These are phyloP conservation scores for Mucor racemosus DNA, from an alignment of 371 early-diverging fungal species.

Conservation along the genomic window DNA sequence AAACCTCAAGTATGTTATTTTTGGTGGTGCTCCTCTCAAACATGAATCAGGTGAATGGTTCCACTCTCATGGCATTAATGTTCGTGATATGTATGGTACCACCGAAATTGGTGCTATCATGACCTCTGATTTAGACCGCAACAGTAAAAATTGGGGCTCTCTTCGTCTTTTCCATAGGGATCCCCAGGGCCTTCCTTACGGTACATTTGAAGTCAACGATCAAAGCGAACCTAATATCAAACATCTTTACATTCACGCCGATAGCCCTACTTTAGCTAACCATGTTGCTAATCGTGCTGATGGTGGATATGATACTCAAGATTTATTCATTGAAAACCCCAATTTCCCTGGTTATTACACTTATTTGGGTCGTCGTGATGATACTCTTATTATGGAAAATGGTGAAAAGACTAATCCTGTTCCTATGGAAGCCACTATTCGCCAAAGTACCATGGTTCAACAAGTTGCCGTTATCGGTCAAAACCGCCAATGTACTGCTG, in stretches of 20 bases:
- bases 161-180: constrained; percentile 8
- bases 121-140: constrained; percentile 10
- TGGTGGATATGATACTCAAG: constrained; percentile 42
- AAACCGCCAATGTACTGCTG: constrained; percentile 38
- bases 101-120: constrained; percentile 21
- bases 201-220: constrained; percentile 8
- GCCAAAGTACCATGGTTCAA: constrained; percentile 25
- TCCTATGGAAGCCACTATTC: constrained; percentile 41
- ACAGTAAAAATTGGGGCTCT: constrained; percentile 13
- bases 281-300: constrained; percentile 33
- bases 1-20: constrained; percentile 54
- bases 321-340: constrained; percentile 35
- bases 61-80: constrained; percentile 11
- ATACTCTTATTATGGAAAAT: constrained; percentile 45
- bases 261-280: constrained; percentile 27
- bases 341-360: constrained; percentile 28
- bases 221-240: constrained; percentile 14
- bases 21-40: constrained; percentile 82
- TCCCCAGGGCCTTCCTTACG: background rate
- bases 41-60: constrained; percentile 20
- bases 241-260: constrained; percentile 13
- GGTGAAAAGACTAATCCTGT: constrained; percentile 56
- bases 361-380: constrained; percentile 43
- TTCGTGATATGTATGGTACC: constrained; percentile 20
- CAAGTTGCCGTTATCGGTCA: constrained; percentile 38